phyloP scores from a whole-genome alignment of 2,329 filamentous ascomycete species.

The Aspergillus ustus region DNA sequence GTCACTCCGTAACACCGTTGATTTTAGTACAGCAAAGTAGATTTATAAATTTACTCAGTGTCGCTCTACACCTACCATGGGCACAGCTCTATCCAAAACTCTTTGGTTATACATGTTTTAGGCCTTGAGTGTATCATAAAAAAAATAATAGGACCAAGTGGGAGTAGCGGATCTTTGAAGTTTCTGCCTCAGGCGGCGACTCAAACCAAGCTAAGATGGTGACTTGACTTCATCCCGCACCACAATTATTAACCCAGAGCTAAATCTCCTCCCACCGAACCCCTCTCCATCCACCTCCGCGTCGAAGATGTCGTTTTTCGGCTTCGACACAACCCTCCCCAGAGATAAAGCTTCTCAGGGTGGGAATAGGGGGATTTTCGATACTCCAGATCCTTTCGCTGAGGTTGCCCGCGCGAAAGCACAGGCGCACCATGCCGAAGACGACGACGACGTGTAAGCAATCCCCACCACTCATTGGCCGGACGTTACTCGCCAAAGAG shows the following conservation, averaged over 20 bases:
- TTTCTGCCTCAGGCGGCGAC: conserved; percentile 22
- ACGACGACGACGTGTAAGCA: conserved; percentile 66
- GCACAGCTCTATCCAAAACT: no score
- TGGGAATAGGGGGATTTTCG: conserved; percentile 74
- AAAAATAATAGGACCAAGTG: not conserved
- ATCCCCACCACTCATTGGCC: conserved; percentile 37
- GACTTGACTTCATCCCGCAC: conserved; percentile 32
- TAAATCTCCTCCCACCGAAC: conserved; percentile 24
- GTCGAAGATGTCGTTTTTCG: conserved; percentile 83
- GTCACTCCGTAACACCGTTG: no score
- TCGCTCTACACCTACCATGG: no score
- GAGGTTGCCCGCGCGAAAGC: conserved; percentile 67
- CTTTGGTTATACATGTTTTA: no score
- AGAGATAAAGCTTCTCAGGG: conserved; percentile 69
- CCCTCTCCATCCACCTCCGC: conserved; percentile 20
- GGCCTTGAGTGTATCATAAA: not conserved
- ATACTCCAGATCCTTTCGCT: conserved; percentile 87
- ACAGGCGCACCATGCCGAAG: conserved; percentile 54
- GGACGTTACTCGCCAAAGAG: not conserved
- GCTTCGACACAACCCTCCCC: conserved; percentile 74
- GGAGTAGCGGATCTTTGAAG: not conserved
- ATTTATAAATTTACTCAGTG: no score
- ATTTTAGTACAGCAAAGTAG: no score
- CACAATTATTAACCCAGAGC: conserved; percentile 27
- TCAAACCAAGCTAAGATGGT: conserved; percentile 6